Evolutionary conservation across 768 basidiomycete species (phyloP), one percentile per base, ranked within the genome.

Genomic region (Pholiota conissans): DNA sequence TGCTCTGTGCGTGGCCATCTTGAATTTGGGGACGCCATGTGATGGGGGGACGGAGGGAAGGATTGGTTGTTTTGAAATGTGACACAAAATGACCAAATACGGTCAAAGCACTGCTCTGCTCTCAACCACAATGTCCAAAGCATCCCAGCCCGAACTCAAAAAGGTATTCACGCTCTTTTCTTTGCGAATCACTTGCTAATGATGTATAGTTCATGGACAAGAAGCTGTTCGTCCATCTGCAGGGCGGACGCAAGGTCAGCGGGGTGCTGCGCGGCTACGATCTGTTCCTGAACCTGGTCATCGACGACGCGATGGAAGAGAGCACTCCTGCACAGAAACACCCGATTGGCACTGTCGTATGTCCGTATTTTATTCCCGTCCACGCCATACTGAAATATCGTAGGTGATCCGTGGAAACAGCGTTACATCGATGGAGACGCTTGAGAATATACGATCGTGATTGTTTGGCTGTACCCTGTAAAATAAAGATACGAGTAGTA

Each of bases 321-420:
- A 86, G 87, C 0, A 87, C 85, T 4, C 89, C 91, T 13, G 94
- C 90, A 4, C 90, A 95, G 76, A 94, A 93, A 71, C 86, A 90
- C 65, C 88, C 90, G 24, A 89, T 95, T 65, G 95, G 95, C 24
- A 95, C 93, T 51, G 90, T 97, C 51, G 96, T 98, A 71, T 66
- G 93, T 82, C 48, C 24, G 34, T 37, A 6, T 47, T 24, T 30
- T 35, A 35, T 47, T 46, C 53, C 40, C 24, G 56, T 24, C 39
- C 46, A 59, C 57, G n/a, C n/a, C n/a, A n/a, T n/a, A n/a, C 24
- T 61, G 24, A 61, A 24, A 5, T 6, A 54, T 52, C 61, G 9
- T 73, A 98, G 95, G 93, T 98, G 63, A 91, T 98, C 67, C 91
- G 95, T 39, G 95, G 95, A 49, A 98, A 96, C 77, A 95, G 92